phyloP scores from a whole-genome alignment of 805 yeast species.

The Ogataea dorogensis region DNA sequence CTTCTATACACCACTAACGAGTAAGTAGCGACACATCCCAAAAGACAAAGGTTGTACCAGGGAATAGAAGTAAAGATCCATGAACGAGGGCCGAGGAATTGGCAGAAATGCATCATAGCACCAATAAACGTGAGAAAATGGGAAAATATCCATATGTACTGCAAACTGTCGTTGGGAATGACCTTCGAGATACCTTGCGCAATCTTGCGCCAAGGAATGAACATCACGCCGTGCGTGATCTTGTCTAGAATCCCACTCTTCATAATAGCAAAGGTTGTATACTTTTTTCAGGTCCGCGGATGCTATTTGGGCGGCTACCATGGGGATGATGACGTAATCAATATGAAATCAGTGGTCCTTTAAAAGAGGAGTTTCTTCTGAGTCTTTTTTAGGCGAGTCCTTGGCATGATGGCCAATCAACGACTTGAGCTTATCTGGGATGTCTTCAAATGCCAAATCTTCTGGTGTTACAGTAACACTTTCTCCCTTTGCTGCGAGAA shows the following conservation, averaged over 20 bases:
- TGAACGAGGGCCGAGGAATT: conserved; percentile 12
- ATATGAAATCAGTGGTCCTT: too few relatives aligned
- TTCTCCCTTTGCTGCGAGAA: conserved; percentile 74
- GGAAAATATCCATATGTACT: conserved; percentile 23
- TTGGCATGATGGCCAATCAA: conserved; percentile 65
- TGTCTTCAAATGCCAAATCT: conserved; percentile 68
- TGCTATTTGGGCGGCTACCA: conserved; percentile 1
- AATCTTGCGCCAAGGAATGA: conserved; percentile 17
- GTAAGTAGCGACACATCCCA: conserved; percentile 30
- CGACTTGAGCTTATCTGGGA: conserved; percentile 53
- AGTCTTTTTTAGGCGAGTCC: conserved; percentile 54
- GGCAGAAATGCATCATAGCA: conserved; percentile 14
- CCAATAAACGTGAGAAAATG: conserved; percentile 25
- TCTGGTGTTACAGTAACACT: conserved; percentile 59
- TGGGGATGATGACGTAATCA: conserved; percentile 2
- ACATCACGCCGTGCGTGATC: conserved; percentile 4
- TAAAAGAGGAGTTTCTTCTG: conserved; percentile 7
- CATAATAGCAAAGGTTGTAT: conserved; percentile 14
- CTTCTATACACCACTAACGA: conserved; percentile 30
- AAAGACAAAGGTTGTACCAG: conserved; percentile 25
- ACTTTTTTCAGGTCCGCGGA: conserved; percentile 7
- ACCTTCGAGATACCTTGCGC: conserved; percentile 1
- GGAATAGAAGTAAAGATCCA: conserved; percentile 7
- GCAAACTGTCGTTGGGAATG: conserved; percentile 20
- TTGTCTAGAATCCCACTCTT: conserved; percentile 18